These are phyloP conservation scores for Hemisphaericaspora nanyangensis DNA, from an alignment of 805 yeast genomes.

Conservation along the genomic window DNA sequence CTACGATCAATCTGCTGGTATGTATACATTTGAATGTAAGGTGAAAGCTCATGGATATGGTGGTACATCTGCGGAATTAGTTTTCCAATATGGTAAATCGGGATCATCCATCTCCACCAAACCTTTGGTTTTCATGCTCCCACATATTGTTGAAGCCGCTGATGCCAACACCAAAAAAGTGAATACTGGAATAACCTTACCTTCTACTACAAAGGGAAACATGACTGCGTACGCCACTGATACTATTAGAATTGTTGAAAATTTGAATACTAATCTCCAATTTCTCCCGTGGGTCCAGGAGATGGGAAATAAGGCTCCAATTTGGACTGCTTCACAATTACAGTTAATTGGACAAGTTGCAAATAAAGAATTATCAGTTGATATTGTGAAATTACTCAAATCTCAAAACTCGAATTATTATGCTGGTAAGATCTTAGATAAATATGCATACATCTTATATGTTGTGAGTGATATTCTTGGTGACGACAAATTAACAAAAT, in stretches of 20 bases:
- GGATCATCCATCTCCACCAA: conserved; percentile 46
- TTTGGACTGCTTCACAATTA: conserved; percentile 9
- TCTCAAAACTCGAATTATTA: conserved; percentile 17
- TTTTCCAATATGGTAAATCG: conserved; percentile 15
- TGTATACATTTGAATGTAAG: conserved; percentile 43
- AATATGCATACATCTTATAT: conserved; percentile 17
- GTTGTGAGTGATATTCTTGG: conserved; percentile 19
- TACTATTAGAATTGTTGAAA: conserved; percentile 37
- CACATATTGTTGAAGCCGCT: conserved; percentile 58
- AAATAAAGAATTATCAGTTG: conserved; percentile 13
- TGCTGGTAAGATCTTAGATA: conserved; percentile 22
- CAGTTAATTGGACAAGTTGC: conserved; percentile 14
- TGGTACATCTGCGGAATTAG: conserved; percentile 1
- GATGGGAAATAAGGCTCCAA: conserved; percentile 8
- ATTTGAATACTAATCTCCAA: conserved; percentile 40
- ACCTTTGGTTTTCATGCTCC: conserved; percentile 57
- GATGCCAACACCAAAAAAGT: conserved; percentile 22
- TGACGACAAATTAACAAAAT: conserved; percentile 13
- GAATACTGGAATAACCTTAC: conserved; percentile 34
- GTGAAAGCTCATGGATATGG: conserved; percentile 3
- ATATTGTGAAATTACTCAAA: conserved; percentile 14
- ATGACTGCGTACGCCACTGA: conserved; percentile 45
- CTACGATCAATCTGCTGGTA: conserved; percentile 68
- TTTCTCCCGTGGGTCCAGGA: conserved; percentile 39
- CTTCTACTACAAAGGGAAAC: conserved; percentile 48